Base-by-base conservation (phyloP, 2,329 filamentous ascomycete species). In the Aspergillus amoenus region DNA sequence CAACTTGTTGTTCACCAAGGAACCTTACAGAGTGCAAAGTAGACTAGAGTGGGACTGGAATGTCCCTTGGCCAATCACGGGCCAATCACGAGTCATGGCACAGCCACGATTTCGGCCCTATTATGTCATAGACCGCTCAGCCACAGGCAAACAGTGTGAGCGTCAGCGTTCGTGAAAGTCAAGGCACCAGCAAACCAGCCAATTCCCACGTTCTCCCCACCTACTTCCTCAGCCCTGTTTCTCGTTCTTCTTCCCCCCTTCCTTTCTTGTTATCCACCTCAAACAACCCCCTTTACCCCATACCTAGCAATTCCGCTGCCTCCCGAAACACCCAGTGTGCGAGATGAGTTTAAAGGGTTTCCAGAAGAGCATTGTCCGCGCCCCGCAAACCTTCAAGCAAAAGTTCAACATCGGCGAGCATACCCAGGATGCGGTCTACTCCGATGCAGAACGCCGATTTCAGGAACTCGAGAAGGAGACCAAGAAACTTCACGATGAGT, bases 271-370 rank as follows among this genome's bases (percentile, higher is more conserved):
- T 46, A n/a, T 17, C 30, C 30, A 8, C 42, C 42, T 40, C 43
- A 30, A 24, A 27, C 21, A 30, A 43, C 37, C 48, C 24, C 18
- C 18, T 41, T 41, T 42, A 51, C 27, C 17, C 51, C 8, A 48
- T 45, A 50, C 40, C 21, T 22, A 52, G 40, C 44, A 34, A 47
- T 55, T 54, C 56, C 55, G 54, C 53, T 44, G 18, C 30, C 39
- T 49, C 34, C 48, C 39, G 21, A 44, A 46, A 52, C 40, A 21
- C 15, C 47, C 40, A 52, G 43, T 32, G 48, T 54, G 52, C 61
- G 66, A 69, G 72, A 97, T 99, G 94, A 97, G 93, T 85, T 93
- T 96, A 83, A 95, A 94, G 79, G 94, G 94, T 70, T 91, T 99
- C 71, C 87, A 89, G 75, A 97, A 97, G 83, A 89, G 89, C 80